phyloP scores from a whole-genome alignment of 345 rosid genomes.

The Heritiera fomes region DNA sequence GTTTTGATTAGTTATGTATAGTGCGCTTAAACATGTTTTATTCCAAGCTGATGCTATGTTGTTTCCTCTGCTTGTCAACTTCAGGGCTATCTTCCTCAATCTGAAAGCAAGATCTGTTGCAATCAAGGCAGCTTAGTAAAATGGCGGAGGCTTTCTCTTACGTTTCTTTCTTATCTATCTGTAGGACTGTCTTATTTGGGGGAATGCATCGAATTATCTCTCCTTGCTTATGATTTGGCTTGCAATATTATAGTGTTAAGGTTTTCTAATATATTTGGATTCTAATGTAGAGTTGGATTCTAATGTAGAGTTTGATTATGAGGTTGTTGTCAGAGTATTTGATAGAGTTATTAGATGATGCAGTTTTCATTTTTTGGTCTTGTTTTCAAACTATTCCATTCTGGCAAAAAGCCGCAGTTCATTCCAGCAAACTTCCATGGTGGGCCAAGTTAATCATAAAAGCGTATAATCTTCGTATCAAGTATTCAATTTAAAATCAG shows the following conservation, averaged over 20 bases:
- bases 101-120: slow-evolving; percentile 71
- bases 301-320: not conserved
- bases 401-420: no score
- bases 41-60: no score
- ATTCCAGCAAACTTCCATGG: no score
- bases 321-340: not conserved
- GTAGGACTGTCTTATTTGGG: not conserved
- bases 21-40: not conserved
- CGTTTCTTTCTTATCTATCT: not conserved
- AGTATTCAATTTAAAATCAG: no score
- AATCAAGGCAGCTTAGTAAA: slow-evolving; percentile 53
- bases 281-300: not conserved
- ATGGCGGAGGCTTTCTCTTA: not conserved
- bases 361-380: no score
- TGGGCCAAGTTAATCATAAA: no score
- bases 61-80: slow-evolving; percentile 12
- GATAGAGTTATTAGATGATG: not conserved
- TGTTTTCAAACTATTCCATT: no score
- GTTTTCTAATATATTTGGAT: not conserved
- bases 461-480: no score
- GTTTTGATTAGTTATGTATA: no score
- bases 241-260: not conserved
- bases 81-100: slow-evolving; percentile 81
- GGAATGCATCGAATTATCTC: not conserved
- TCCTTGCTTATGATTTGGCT: not conserved